phyloP scores from a whole-genome alignment of 2,329 filamentous ascomycete genomes.

The Dothideomycetes sp. region DNA sequence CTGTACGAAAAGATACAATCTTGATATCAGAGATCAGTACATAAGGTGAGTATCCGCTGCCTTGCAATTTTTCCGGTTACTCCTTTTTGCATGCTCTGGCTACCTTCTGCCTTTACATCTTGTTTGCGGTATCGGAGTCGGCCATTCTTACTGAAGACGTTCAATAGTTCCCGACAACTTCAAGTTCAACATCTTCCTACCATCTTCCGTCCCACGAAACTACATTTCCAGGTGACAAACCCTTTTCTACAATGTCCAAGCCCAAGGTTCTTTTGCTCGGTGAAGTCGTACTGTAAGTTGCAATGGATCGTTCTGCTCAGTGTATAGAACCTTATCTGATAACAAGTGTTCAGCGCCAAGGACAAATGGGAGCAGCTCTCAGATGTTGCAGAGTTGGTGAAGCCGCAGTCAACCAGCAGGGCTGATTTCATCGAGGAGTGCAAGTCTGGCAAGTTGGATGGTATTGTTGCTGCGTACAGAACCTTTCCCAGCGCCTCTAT shows the following conservation, averaged over 20 bases:
- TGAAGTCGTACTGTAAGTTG: conserved; percentile 46
- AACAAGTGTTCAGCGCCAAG: conserved; percentile 43
- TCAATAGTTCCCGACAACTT: not conserved
- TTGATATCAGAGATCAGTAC: too few species aligned
- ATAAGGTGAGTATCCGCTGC: not conserved
- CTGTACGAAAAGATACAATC: not conserved
- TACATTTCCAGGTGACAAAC: not conserved
- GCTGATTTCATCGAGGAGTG: conserved; percentile 60
- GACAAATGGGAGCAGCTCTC: conserved; percentile 52
- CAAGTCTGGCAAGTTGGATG: conserved; percentile 53
- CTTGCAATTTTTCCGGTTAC: not conserved
- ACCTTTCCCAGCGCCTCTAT: conserved; percentile 54
- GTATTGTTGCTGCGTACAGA: conserved; percentile 54
- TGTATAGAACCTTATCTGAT: conserved; percentile 3
- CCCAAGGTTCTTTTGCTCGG: conserved; percentile 55
- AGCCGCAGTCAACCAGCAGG: conserved; percentile 50
- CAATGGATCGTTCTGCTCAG: conserved; percentile 1
- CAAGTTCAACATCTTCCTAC: not conserved
- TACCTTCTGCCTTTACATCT: not conserved
- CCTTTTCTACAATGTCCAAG: conserved; percentile 25
- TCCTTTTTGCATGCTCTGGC: not conserved
- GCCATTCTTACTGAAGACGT: not conserved
- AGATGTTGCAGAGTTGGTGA: conserved; percentile 53
- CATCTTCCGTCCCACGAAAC: not conserved
- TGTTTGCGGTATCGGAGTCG: not conserved